Evolutionary conservation across 2,329 filamentous ascomycete species (phyloP), one percentile per base, ranked within the genome.

Genomic region (Colletotrichum sp.): DNA sequence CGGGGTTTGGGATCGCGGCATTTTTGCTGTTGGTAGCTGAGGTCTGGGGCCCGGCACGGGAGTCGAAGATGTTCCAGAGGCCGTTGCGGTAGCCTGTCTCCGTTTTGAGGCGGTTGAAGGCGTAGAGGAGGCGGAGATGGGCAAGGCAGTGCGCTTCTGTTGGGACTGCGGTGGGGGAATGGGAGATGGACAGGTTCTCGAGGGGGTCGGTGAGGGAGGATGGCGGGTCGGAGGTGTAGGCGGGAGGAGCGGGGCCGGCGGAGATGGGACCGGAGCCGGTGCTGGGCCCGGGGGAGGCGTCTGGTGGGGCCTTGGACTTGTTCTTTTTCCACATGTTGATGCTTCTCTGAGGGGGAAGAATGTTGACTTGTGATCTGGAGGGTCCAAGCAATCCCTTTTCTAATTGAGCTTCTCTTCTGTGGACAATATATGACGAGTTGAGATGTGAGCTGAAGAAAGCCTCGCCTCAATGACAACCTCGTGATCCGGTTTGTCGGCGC

Each of bases 41-140:
- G 7, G 16, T 34, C 1, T 80, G 80, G 58, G n/a, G 0, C n/a
- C 61, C 21, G 28, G 86, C 83, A 3, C 84, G 80, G 3, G 81
- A 82, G 75, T 92, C 89, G 77, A 83, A 84, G 48, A 94, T 86
- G 1, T 88, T 89, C 81, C 92, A 95, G 1, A 94, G 82, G 0
- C 91, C 90, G 79, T 94, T 89, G 2, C 83, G 88, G 55, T 89
- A 91, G 1, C 90, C 91, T 10, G 94, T 83, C 8, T 88, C 86
- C 70, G 93, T 90, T 62, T 91, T 91, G 36, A 95, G 82, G 60
- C 87, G 87, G 72, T 93, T 88, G 72, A 95, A 90, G 8, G 90
- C 89, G 62, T 91, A 89, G 0, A 95, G 87, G 1, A 95, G 86
- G 80, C 94, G 94, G 24, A 95, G 87, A 80, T 95, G 94, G 16